Base-by-base conservation (phyloP, 768 basidiomycete species). In the Butyriboletus loyo region DNA sequence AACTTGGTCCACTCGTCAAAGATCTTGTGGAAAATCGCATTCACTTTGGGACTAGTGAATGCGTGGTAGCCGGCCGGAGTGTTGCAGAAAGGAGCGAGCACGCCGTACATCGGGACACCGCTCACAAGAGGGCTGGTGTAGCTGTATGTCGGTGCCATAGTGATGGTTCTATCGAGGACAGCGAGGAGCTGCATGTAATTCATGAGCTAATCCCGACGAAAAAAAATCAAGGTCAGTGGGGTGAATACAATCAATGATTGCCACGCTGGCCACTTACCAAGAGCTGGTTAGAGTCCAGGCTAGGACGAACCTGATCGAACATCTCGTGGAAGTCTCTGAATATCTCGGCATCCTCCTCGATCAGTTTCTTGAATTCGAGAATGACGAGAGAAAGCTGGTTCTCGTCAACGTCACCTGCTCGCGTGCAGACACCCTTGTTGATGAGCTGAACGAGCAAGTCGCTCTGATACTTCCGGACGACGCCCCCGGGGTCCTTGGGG, bases 1-100 rank as follows among this genome's bases (percentile, higher is more conserved):
- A n/a, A n/a, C n/a, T n/a, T n/a, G 10, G 70, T 68, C 81, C 83
- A 85, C 19, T 66, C 69, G 39, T 77, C 66, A 27, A 27, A 27
- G 27, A 27, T 27, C 27, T 27, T 27, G 27, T 27, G 27, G 27
- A 27, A 27, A 27, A 69, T 60, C 1, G 38, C 59, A 52, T 85
- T 85, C 47, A 84, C 73, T 43, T 66, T 65, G 5, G 71, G 67
- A 25, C 67, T 66, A 2, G 58, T 59, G 30, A 70, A 58, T 31
- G 53, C 63, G 34, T 56, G 50, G 60, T 52, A 54, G 22, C 60
- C n/a, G n/a, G n/a, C n/a, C n/a, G n/a, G n/a, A n/a, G n/a, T n/a
- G n/a, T n/a, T n/a, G n/a, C n/a, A n/a, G n/a, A n/a, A n/a, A n/a
- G n/a, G n/a, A n/a, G n/a, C n/a, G n/a, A n/a, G n/a, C n/a, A n/a